Conservation (phyloP, 805 yeast species). For the Debaryomyces castellii region DNA sequence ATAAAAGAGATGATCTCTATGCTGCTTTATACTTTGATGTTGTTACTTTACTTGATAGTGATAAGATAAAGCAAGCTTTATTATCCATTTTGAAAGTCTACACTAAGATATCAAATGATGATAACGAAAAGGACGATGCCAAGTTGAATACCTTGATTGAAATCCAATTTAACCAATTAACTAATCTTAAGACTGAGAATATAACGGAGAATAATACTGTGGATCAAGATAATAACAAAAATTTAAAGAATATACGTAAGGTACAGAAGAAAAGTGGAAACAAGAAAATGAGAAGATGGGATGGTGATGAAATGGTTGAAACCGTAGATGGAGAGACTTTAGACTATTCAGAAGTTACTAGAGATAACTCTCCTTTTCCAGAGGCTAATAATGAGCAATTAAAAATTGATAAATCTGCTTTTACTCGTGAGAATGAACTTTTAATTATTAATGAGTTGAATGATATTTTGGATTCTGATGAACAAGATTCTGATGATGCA, state of each 20-base stretch:
- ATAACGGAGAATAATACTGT: not conserved
- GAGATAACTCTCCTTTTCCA: constrained; percentile 1
- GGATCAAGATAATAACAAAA: not conserved
- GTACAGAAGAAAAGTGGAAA: constrained; percentile 6
- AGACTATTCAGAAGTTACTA: constrained; percentile 31
- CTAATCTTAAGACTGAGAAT: constrained; percentile 21
- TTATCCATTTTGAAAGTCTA: constrained; percentile 33
- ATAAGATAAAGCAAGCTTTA: constrained; percentile 32
- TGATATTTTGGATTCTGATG: constrained; percentile 34
- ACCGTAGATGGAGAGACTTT: constrained; percentile 17
- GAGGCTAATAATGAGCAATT: constrained; percentile 7
- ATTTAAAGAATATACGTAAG: not conserved
- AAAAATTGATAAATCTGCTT: constrained; percentile 31
- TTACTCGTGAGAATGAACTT: constrained; percentile 36
- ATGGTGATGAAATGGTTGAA: constrained; percentile 37
- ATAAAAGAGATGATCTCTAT: constrained; percentile 23
- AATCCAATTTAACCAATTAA: constrained; percentile 37
- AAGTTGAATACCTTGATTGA: constrained; percentile 36
- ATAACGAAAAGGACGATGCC: constrained; percentile 6
- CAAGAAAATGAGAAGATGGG: constrained; percentile 46
- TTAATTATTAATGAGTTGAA: constrained; percentile 41
- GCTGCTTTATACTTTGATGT: constrained; percentile 40
- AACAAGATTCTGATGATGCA: constrained; percentile 21
- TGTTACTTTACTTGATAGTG: constrained; percentile 39
- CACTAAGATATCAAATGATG: constrained; percentile 18